Evolutionary conservation across 2,329 filamentous ascomycete genomes (phyloP), one percentile per base, ranked within the genome.

Genomic region (Sclerotinia subarctica): DNA sequence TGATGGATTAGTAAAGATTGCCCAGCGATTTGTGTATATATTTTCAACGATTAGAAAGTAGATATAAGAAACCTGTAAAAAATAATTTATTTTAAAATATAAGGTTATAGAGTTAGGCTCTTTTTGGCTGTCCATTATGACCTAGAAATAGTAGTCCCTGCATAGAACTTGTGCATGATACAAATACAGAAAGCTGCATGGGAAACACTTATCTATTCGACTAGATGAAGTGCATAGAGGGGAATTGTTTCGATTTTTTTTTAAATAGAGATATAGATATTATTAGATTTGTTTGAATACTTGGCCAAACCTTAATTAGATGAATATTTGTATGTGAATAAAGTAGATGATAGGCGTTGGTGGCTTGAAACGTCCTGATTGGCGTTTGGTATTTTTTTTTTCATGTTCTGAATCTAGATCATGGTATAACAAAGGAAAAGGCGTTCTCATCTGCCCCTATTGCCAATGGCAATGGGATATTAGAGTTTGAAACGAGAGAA

Each of bases 391-490:
- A 35, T 47, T 35, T 21, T n/a, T 35, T 24, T 44, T 49, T 49
- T 35, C 47, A 51, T 63, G n/a, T 13, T 57, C 38, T 57, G 35
- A 32, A 57, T 57, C 21, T 57, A 57, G 15, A 57, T 57, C 54
- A 42, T 57, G 32, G 15, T 56, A 51, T 26, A 13, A 62, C 46
- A 62, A 62, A 62, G n/a, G 46, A 62, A 62, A 49, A 35, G 29
- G 26, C 46, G 29, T 32, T 24, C n/a, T 63, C 21, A 63, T 63
- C 46, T 51, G 38, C 59, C 17, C n/a, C 32, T 38, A 63, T 52
- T 52, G n/a, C n/a, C 59, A 54, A 54, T 35, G 52, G 19, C 52
- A 29, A 26, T 32, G 29, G 53, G 8, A 29, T 46, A 62, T 60
- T 60, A 58, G 42, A 46, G 17, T 59, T 59, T 59, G 57, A 59